Evolutionary conservation across 441 rosid genomes (phyloP).

Genomic region (Pelargonium australe): DNA sequence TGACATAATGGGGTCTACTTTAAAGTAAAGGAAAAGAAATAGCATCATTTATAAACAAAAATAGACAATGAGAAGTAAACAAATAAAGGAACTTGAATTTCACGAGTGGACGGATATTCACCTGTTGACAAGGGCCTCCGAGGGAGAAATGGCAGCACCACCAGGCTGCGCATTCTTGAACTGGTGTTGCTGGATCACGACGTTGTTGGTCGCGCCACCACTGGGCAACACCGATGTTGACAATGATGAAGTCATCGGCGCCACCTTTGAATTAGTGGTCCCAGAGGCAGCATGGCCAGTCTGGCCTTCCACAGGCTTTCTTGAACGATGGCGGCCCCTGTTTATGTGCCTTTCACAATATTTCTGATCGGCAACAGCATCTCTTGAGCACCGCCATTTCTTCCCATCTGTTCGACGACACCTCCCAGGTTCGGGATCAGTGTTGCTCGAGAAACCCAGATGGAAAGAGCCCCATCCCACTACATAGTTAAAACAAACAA

Average conservation of each 20-base stretch:
- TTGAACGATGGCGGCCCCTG: slow-evolving; percentile 88
- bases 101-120: slow-evolving; percentile 7
- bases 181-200: slow-evolving; percentile 28
- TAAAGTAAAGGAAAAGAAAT: slow-evolving; percentile 18
- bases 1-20: slow-evolving; percentile 22
- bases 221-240: slow-evolving; percentile 26
- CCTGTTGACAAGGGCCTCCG: slow-evolving; percentile 36
- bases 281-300: slow-evolving; percentile 45
- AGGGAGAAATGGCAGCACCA: slow-evolving; percentile 22
- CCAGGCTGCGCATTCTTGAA: slow-evolving; percentile 30
- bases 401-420: slow-evolving; percentile 84
- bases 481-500: slow-evolving; percentile 13
- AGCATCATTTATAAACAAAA: slow-evolving; percentile 4
- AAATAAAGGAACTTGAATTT: not conserved
- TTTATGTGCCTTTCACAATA: slow-evolving; percentile 78
- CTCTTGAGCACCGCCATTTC: slow-evolving; percentile 88
- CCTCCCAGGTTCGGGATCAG: slow-evolving; percentile 71
- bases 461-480: slow-evolving; percentile 64
- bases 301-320: slow-evolving; percentile 90
- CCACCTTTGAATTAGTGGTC: slow-evolving; percentile 32
- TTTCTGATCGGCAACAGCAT: slow-evolving; percentile 69
- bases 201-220: slow-evolving; percentile 31
- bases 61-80: slow-evolving; percentile 3
- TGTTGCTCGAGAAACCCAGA: slow-evolving; percentile 44
- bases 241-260: slow-evolving; percentile 26